Conservation (phyloP, 805 yeast species). For the Zygosaccharomyces lentus region DNA sequence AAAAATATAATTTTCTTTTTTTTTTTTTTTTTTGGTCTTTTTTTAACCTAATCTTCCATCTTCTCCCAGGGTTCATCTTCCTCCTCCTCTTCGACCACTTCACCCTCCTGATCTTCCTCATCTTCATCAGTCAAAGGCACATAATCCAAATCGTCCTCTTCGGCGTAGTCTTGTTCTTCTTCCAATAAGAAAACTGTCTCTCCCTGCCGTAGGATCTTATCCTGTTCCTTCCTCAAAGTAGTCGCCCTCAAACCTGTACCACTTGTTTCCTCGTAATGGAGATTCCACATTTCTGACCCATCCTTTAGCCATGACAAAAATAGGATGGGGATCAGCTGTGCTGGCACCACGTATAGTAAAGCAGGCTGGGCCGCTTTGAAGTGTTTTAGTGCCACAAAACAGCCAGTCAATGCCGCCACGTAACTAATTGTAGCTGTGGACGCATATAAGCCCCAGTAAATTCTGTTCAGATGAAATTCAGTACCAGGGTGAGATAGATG, state of each 20-base stretch:
- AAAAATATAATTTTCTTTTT: not conserved
- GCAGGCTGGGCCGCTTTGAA: slow-evolving; percentile 61
- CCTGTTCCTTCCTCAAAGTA: no score
- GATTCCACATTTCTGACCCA: slow-evolving; percentile 44
- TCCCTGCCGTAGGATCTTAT: not conserved
- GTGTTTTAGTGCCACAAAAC: slow-evolving; percentile 40
- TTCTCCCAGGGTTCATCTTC: slow-evolving; percentile 2
- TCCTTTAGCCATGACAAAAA: slow-evolving; percentile 37
- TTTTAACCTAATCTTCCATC: not conserved
- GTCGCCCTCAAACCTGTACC: no score
- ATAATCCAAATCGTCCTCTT: slow-evolving; percentile 14
- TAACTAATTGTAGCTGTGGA: slow-evolving; percentile 45
- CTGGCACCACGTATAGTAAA: slow-evolving; percentile 57
- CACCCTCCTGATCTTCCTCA: slow-evolving; percentile 11
- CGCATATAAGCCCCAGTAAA: slow-evolving; percentile 46
- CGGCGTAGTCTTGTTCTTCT: slow-evolving; percentile 13
- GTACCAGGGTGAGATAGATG: slow-evolving; percentile 32
- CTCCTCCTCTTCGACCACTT: slow-evolving; percentile 7
- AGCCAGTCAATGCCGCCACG: slow-evolving; percentile 40
- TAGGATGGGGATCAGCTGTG: slow-evolving; percentile 35
- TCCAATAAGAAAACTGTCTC: not conserved
- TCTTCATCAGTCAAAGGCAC: slow-evolving; percentile 14
- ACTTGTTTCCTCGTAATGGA: slow-evolving; percentile 23
- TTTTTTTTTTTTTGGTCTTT: no score
- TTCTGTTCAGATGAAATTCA: slow-evolving; percentile 39